A percentile compares a stretch with the other conserved stretches of the same genome.
phyloP scores from a whole-genome alignment of 1,284 basidiomycete genomes.

The Athelia psychrophila region DNA sequence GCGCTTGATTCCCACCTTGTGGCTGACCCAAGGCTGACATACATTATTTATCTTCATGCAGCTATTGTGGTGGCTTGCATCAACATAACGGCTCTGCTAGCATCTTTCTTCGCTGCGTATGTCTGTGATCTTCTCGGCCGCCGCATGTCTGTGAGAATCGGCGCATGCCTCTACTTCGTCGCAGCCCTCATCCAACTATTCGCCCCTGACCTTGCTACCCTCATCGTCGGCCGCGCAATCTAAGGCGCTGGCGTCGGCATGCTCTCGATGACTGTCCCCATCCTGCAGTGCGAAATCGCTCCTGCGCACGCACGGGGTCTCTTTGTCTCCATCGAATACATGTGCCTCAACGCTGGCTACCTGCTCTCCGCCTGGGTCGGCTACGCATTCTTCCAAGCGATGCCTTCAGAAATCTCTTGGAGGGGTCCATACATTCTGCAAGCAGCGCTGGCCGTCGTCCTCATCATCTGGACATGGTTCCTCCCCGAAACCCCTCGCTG shows the following conservation, averaged over 20 bases:
- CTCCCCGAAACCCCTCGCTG: constrained; percentile 55
- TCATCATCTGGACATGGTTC: constrained; percentile 43
- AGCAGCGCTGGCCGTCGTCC: constrained; percentile 38
- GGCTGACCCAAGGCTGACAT: too few relatives aligned
- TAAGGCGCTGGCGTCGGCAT: too few relatives aligned
- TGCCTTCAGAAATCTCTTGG: constrained; percentile 51
- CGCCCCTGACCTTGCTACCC: constrained; percentile 38
- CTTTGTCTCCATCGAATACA: constrained; percentile 50
- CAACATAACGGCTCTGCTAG: constrained; percentile 47
- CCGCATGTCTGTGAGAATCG: constrained; percentile 45
- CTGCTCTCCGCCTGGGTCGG: constrained; percentile 50
- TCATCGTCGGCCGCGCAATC: constrained; percentile 46
- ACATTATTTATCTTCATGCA: constrained; percentile 16
- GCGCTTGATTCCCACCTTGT: constrained; percentile 7
- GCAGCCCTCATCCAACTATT: constrained; percentile 49
- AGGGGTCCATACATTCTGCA: constrained; percentile 52
- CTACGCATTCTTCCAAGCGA: constrained; percentile 47
- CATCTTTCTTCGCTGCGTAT: constrained; percentile 45
- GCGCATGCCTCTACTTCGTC: constrained; percentile 45
- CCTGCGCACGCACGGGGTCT: constrained; percentile 48
- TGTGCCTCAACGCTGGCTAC: constrained; percentile 50
- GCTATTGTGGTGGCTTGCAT: constrained; percentile 50
- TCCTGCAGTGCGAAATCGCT: constrained; percentile 54
- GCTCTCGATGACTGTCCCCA: constrained; percentile 50
- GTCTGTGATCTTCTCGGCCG: constrained; percentile 47